Conservation (phyloP, 805 yeast genomes). For the Teunomyces stri region DNA sequence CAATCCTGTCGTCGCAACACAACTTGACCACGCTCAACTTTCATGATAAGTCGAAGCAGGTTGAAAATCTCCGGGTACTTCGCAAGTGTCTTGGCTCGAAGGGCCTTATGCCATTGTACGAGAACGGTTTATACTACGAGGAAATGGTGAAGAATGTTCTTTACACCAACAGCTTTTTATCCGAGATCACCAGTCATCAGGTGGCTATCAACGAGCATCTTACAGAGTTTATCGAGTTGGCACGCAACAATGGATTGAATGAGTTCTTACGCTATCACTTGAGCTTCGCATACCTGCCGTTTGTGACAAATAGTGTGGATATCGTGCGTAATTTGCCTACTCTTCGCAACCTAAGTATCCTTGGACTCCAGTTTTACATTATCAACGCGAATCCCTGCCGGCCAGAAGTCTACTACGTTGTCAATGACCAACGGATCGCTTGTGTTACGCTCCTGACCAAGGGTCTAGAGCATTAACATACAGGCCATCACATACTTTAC, state of each 20-base stretch:
- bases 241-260: slow-evolving; percentile 4
- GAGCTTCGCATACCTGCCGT: slow-evolving; percentile 11
- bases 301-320: slow-evolving; percentile 7
- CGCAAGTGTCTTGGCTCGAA: slow-evolving; percentile 11
- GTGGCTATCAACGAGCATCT: slow-evolving; percentile 10
- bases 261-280: slow-evolving; percentile 12
- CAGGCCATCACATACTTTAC: not conserved
- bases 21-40: slow-evolving; percentile 11
- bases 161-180: slow-evolving; percentile 7
- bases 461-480: not conserved
- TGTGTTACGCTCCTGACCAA: not conserved
- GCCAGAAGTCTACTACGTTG: slow-evolving; percentile 2
- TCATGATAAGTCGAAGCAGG: slow-evolving; percentile 16
- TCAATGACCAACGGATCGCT: not conserved
- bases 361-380: slow-evolving; percentile 2
- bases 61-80: slow-evolving; percentile 13
- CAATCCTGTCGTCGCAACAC: slow-evolving; percentile 10
- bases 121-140: slow-evolving; percentile 12
- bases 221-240: slow-evolving; percentile 8
- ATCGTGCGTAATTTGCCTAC: slow-evolving; percentile 4
- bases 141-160: slow-evolving; percentile 1
- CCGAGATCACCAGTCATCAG: slow-evolving; percentile 3
- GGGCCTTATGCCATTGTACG: slow-evolving; percentile 9
- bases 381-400: not conserved
- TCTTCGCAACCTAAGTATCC: slow-evolving; percentile 1